Conservation (phyloP, 169 alveolate species). For the Babesia gibsoni region DNA sequence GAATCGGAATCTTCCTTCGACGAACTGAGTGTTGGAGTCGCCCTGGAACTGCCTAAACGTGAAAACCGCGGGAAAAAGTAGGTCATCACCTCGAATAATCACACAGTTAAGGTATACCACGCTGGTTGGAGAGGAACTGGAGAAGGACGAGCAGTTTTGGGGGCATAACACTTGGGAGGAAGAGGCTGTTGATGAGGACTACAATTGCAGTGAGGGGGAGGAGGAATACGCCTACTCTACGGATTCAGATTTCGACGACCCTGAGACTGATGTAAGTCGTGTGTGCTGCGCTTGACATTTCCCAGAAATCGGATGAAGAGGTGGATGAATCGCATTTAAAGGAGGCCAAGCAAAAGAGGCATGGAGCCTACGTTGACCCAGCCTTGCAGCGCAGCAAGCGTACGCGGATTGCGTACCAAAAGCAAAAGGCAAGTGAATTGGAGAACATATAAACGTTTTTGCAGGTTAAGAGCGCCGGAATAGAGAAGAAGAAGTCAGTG, state of each 20-base stretch:
- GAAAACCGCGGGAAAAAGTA: slow-evolving; percentile 76
- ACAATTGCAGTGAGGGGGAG: slow-evolving; percentile 84
- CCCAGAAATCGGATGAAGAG: slow-evolving; percentile 44
- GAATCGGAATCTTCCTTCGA: slow-evolving; percentile 59
- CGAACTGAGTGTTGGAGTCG: slow-evolving; percentile 76
- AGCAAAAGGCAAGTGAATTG: slow-evolving; percentile 21
- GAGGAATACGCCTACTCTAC: slow-evolving; percentile 76
- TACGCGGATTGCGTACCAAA: slow-evolving; percentile 7
- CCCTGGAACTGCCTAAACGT: slow-evolving; percentile 80
- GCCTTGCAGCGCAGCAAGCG: slow-evolving; percentile 39
- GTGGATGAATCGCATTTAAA: slow-evolving; percentile 50
- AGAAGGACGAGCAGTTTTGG: slow-evolving; percentile 82
- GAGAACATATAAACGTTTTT: not conserved
- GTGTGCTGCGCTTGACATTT: not conserved
- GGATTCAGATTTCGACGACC: slow-evolving; percentile 82
- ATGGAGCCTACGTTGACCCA: slow-evolving; percentile 64
- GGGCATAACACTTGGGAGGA: slow-evolving; percentile 83
- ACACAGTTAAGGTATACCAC: slow-evolving; percentile 47
- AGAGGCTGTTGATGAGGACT: slow-evolving; percentile 82
- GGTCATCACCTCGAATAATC: not conserved
- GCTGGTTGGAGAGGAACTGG: slow-evolving; percentile 80
- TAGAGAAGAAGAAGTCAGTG: not conserved
- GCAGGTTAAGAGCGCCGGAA: not conserved
- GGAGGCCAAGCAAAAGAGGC: slow-evolving; percentile 37
- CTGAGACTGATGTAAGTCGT: slow-evolving; percentile 51